Conservation (phyloP, 2,329 filamentous ascomycete species). For the Fusarium keratoplasticum region DNA sequence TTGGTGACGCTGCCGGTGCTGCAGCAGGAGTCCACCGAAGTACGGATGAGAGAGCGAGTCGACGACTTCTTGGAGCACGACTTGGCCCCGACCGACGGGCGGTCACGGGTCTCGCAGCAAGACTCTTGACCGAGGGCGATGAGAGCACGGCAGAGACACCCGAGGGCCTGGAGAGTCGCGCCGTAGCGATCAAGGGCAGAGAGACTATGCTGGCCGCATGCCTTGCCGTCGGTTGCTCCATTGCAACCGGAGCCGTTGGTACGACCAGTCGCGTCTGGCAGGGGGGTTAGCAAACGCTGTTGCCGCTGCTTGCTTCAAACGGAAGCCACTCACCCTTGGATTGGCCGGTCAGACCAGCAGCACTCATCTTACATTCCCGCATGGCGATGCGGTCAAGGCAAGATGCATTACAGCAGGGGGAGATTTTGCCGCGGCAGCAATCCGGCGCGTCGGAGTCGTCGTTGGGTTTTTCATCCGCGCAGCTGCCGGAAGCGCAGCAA, state of each 20-base stretch:
- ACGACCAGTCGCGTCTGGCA: background rate
- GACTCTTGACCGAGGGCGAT: conserved; percentile 63
- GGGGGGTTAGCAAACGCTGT: background rate
- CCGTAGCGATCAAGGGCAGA: conserved; percentile 54
- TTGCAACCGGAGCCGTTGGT: conserved; percentile 16
- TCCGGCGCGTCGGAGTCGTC: conserved; percentile 17
- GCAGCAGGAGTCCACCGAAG: conserved; percentile 45
- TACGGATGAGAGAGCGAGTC: conserved; percentile 21
- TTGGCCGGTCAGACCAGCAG: background rate
- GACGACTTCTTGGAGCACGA: conserved; percentile 41
- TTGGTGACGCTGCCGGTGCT: conserved; percentile 23
- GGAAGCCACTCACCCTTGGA: background rate
- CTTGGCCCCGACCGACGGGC: conserved; percentile 42
- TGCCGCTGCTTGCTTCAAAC: background rate
- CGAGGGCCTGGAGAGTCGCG: conserved; percentile 58
- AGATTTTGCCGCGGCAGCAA: conserved; percentile 57
- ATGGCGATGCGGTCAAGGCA: conserved; percentile 59
- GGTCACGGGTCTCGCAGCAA: conserved; percentile 55
- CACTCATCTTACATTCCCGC: conserved; percentile 51
- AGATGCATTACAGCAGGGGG: conserved; percentile 56
- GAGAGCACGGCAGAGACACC: conserved; percentile 66
- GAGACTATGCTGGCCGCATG: conserved; percentile 53
- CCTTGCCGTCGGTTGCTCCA: conserved; percentile 38
- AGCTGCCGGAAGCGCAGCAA: conserved; percentile 3
- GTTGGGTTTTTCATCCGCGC: background rate